Base-by-base conservation (phyloP, 1,284 basidiomycete genomes). In the Microbotryum saponariae region DNA sequence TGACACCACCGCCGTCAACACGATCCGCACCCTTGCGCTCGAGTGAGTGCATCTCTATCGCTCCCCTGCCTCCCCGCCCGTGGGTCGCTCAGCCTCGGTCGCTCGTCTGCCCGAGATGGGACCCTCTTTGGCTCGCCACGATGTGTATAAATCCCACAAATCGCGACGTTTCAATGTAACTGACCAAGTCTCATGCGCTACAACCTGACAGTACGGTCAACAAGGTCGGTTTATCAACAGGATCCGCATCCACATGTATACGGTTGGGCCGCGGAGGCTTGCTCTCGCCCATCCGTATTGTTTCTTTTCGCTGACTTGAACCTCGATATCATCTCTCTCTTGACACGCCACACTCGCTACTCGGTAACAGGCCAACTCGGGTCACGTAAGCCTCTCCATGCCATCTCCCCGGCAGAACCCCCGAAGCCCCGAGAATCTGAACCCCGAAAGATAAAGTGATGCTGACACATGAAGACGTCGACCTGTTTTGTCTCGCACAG, bases 321-420 rank as follows among this genome's bases (percentile, higher is more conserved):
- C 14, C 12, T 42, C 12, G 37, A 42, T 16, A 6, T 42, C 37
- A 3, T 18, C 4, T 42, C 37, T 42, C 37, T 42, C 37, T 18
- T 18, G 37, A 42, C 16, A 18, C 16, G 12, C 9, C 44, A n/a
- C n/a, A 5, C 25, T 23, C 12, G 3, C 7, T 48, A n/a, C n/a
- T 29, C 10, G 10, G 46, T n/a, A 47, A 63, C 84, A 89, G 78
- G 85, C 91, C 73, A 94, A 94, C 83, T 92, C 89, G 72, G 90
- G 90, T 65, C 89, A 92, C 78, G 90, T 89, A 64, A 89, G 89
- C 47, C 25, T 86, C 60, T 86, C 60, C 67, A 76, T 73, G 66
- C 29, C 46, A 47, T 21, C 29, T 51, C n/a, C 29, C 27, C 50
- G 49, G 29, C 20, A 29, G 25, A 29, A 21, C 16, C 27, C 37